Evolutionary conservation across 768 basidiomycete genomes (phyloP).

Genomic region (Pisolithus sp.): DNA sequence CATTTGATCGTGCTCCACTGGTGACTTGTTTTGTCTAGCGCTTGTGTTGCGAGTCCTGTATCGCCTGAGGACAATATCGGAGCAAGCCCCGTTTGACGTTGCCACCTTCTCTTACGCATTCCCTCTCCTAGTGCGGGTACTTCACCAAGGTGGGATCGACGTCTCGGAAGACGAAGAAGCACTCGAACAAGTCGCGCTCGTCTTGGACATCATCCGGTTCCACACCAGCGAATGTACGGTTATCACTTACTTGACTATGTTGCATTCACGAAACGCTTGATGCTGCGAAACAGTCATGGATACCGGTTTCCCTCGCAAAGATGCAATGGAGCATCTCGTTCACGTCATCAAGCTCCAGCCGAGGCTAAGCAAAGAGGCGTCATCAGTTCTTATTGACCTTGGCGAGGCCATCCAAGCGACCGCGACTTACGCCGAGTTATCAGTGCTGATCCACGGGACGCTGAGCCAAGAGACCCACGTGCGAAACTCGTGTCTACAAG

Average conservation of each 20-base stretch:
- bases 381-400: slow-evolving; percentile 72
- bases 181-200: slow-evolving; percentile 75
- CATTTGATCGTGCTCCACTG: neutral
- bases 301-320: slow-evolving; percentile 63
- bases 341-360: slow-evolving; percentile 73
- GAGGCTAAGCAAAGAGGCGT: slow-evolving; percentile 75
- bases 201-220: slow-evolving; percentile 34
- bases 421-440: slow-evolving; percentile 56
- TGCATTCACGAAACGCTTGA: slow-evolving; percentile 9
- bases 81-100: slow-evolving; percentile 76
- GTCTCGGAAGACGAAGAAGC: slow-evolving; percentile 48
- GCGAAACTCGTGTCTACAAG: slow-evolving; percentile 83
- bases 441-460: slow-evolving; percentile 63
- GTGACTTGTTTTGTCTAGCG: slow-evolving; percentile 34
- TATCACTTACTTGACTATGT: neutral
- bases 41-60: slow-evolving; percentile 82
- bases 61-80: slow-evolving; percentile 72
- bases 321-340: slow-evolving; percentile 63
- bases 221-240: slow-evolving; percentile 27
- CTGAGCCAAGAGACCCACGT: slow-evolving; percentile 84
- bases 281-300: slow-evolving; percentile 49
- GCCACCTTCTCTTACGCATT: slow-evolving; percentile 80
- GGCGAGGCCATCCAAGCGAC: slow-evolving; percentile 70
- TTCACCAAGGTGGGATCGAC: slow-evolving; percentile 62
- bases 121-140: slow-evolving; percentile 66